A percentile compares a stretch with the other conserved stretches of the same genome.
Evolutionary conservation across 2,329 filamentous ascomycete genomes (phyloP).

Genomic region (Exophiala calicioides): DNA sequence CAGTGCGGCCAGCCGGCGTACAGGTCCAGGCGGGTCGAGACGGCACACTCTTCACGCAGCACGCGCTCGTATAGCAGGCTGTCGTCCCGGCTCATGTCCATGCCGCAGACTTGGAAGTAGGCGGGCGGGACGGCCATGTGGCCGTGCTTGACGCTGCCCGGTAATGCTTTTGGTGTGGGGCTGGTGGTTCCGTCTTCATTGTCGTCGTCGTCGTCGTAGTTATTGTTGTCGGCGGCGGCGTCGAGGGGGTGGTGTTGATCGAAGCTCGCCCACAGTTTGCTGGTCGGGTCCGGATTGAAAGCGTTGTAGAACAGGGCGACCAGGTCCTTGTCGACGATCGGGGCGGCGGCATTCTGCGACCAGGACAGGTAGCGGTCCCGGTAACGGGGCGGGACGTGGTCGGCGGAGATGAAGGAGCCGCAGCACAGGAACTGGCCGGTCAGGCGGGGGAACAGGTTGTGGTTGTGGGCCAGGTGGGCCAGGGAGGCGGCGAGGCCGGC

Average conservation of each 20-base stretch:
- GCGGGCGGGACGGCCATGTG: slow-evolving; percentile 30
- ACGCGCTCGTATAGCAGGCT: slow-evolving; percentile 54
- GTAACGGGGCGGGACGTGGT: slow-evolving; percentile 42
- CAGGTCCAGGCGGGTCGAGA: slow-evolving; percentile 48
- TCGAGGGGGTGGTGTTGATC: slow-evolving; percentile 32
- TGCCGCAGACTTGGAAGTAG: slow-evolving; percentile 54
- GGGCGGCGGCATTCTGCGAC: slow-evolving; percentile 45
- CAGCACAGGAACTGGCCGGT: slow-evolving; percentile 50
- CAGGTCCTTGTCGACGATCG: slow-evolving; percentile 35
- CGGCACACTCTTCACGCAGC: slow-evolving; percentile 46
- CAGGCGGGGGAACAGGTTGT: slow-evolving; percentile 43
- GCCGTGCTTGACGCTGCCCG: slow-evolving; percentile 17
- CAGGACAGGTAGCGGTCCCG: slow-evolving; percentile 41
- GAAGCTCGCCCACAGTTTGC: slow-evolving; percentile 37
- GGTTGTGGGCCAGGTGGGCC: slow-evolving; percentile 44
- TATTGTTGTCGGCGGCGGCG: too few species aligned
- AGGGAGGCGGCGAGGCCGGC: slow-evolving; percentile 43
- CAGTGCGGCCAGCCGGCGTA: slow-evolving; percentile 47
- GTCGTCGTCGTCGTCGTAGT: too few species aligned
- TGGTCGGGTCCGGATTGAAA: slow-evolving; percentile 37
- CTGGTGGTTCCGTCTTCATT: too few species aligned
- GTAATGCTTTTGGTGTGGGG: too few species aligned
- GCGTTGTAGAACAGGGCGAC: slow-evolving; percentile 34
- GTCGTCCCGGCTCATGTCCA: slow-evolving; percentile 56
- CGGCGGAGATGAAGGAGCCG: slow-evolving; percentile 37